phyloP scores from a whole-genome alignment of 1,284 basidiomycete genomes.

The Cutaneotrichosporon mucoides region DNA sequence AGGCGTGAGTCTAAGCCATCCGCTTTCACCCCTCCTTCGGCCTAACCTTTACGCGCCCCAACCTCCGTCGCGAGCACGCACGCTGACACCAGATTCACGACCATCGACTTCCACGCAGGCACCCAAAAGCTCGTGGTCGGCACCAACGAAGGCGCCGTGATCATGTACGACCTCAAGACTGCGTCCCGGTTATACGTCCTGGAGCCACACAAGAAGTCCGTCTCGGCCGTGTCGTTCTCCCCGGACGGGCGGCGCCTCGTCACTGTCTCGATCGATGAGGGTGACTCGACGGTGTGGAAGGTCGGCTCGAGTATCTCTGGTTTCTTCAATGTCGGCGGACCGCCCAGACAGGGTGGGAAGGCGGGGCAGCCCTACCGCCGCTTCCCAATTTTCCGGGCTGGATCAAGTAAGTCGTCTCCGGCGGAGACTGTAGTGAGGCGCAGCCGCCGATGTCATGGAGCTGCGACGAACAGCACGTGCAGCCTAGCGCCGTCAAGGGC shows the following conservation, averaged over 20 bases:
- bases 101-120: constrained; percentile 80
- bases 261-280: constrained; percentile 80
- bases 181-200: constrained; percentile 91
- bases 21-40: too few relatives aligned
- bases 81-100: constrained; percentile 65
- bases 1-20: constrained; percentile 58
- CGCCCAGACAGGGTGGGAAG: constrained; percentile 77
- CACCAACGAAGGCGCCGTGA: constrained; percentile 84
- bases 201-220: constrained; percentile 76
- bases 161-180: constrained; percentile 95
- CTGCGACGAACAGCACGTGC: too few relatives aligned
- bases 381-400: constrained; percentile 60
- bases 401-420: constrained; percentile 47
- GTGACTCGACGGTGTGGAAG: constrained; percentile 79
- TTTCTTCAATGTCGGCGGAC: constrained; percentile 85
- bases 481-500: too few relatives aligned
- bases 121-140: constrained; percentile 89
- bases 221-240: constrained; percentile 81
- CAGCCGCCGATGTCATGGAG: neutral
- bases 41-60: too few relatives aligned
- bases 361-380: constrained; percentile 79
- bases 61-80: too few relatives aligned
- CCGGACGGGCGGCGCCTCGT: constrained; percentile 87
- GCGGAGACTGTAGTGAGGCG: neutral
- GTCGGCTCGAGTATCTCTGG: constrained; percentile 78